These are phyloP conservation scores for Saussurea involucrata DNA, from an alignment of 129 eudicot genomes.

Conservation along the genomic window DNA sequence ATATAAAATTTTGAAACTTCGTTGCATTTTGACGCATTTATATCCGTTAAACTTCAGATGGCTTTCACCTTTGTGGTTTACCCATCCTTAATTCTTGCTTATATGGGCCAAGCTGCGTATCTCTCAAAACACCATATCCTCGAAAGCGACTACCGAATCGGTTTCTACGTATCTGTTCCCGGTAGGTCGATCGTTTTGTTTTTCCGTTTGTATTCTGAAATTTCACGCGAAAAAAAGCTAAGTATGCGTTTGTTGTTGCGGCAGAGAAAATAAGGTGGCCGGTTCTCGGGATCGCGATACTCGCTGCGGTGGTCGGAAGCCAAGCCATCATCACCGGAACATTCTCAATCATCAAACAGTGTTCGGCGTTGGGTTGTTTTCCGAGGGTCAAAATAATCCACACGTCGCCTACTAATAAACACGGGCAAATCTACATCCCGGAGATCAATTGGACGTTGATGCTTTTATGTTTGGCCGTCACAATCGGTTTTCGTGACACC, in stretches of 20 bases:
- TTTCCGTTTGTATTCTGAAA: background rate
- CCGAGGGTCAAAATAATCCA: constrained; percentile 77
- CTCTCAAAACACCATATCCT: constrained; percentile 75
- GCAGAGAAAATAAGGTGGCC: constrained; percentile 89
- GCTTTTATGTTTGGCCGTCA: constrained; percentile 85
- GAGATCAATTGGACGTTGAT: constrained; percentile 86
- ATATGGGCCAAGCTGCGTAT: constrained; percentile 99
- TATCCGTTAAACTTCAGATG: constrained; percentile 44
- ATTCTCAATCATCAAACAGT: constrained; percentile 80
- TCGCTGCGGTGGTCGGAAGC: constrained; percentile 95
- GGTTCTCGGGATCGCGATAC: constrained; percentile 84
- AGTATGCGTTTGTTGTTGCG: background rate
- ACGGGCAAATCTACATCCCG: constrained; percentile 87
- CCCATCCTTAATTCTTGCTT: constrained; percentile 87
- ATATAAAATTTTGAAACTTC: background rate
- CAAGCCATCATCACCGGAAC: constrained; percentile 92
- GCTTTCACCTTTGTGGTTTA: constrained; percentile 91
- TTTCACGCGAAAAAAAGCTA: background rate
- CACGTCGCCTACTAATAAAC: constrained; percentile 71
- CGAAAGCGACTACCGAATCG: constrained; percentile 66
- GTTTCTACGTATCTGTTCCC: constrained; percentile 91
- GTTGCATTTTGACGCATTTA: background rate
- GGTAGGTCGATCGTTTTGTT: constrained; percentile 35
- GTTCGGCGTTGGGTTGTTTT: constrained; percentile 79
- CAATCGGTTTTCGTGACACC: constrained; percentile 77